A percentile compares a stretch with the other conserved stretches of the same genome.
phyloP scores from a whole-genome alignment of 2,329 filamentous ascomycete genomes.

The Aspergillus sp. region DNA sequence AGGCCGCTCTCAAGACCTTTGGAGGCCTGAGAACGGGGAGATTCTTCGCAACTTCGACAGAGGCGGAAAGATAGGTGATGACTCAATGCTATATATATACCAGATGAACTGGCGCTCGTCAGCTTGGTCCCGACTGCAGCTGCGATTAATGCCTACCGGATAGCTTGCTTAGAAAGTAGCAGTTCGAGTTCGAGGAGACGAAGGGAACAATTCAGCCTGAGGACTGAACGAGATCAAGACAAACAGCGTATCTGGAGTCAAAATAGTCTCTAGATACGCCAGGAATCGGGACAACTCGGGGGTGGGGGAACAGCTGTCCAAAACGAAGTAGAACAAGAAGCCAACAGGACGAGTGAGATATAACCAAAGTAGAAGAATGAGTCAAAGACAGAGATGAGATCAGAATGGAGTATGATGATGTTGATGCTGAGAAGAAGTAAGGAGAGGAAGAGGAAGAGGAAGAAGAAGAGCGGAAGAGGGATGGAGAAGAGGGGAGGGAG shows the following conservation, averaged over 20 bases:
- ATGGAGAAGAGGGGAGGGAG: conserved; percentile 11
- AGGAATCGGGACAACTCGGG: conserved; percentile 2
- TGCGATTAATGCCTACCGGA: not conserved
- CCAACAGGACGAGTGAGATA: not conserved
- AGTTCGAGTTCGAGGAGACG: not conserved
- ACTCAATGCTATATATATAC: too few relatives aligned
- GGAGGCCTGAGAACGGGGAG: conserved; percentile 27
- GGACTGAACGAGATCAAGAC: not conserved
- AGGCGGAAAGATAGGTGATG: too few relatives aligned
- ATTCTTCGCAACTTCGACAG: not conserved
- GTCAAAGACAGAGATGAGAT: not conserved
- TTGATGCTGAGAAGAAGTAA: not conserved
- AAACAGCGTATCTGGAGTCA: conserved; percentile 3
- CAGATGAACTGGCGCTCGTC: conserved; percentile 5
- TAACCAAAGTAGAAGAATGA: not conserved
- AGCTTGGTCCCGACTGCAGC: conserved; percentile 7
- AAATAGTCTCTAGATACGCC: conserved; percentile 2
- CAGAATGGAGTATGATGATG: not conserved
- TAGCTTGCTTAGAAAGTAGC: not conserved
- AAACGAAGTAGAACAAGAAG: not conserved
- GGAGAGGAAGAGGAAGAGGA: not conserved
- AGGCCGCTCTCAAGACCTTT: conserved; percentile 25
- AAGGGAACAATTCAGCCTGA: not conserved
- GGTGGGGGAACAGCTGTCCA: not conserved
- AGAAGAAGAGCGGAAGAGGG: conserved; percentile 4